phyloP scores from a whole-genome alignment of 2,329 filamentous ascomycete species.

The Arthrobotrys iridis region DNA sequence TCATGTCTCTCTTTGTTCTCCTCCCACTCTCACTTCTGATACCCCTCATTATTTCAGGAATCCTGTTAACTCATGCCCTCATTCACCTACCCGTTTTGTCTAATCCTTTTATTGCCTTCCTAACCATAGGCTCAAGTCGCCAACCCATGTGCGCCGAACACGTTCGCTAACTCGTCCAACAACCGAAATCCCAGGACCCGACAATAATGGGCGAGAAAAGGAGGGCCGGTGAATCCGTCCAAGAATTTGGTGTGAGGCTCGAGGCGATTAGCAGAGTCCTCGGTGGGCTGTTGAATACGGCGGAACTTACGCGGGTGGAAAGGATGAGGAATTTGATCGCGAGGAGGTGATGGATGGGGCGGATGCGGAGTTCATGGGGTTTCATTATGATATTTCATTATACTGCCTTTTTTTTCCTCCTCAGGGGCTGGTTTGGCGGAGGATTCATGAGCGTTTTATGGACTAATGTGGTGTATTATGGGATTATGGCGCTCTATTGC shows the following conservation, averaged over 20 bases:
- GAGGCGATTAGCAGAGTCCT: neutral
- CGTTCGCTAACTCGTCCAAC: neutral
- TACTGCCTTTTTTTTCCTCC: neutral
- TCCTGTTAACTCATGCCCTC: neutral
- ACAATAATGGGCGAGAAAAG: neutral
- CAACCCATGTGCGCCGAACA: neutral
- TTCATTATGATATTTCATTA: neutral
- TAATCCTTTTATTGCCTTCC: neutral
- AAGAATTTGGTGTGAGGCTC: neutral
- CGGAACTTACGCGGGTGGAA: neutral
- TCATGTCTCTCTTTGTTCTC: neutral
- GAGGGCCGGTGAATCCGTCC: neutral
- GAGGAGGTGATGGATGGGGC: neutral
- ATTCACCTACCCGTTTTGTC: neutral
- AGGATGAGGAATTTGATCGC: neutral
- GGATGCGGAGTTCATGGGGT: neutral
- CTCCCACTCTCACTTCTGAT: neutral
- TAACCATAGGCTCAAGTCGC: neutral
- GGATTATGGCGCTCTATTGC: neutral
- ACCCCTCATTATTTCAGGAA: neutral
- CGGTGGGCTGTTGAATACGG: neutral
- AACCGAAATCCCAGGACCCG: neutral
- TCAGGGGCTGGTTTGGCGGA: neutral
- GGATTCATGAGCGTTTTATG: neutral
- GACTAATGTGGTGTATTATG: neutral